Conservation (phyloP, 2,329 filamentous ascomycete genomes). For the Phoma sp. region DNA sequence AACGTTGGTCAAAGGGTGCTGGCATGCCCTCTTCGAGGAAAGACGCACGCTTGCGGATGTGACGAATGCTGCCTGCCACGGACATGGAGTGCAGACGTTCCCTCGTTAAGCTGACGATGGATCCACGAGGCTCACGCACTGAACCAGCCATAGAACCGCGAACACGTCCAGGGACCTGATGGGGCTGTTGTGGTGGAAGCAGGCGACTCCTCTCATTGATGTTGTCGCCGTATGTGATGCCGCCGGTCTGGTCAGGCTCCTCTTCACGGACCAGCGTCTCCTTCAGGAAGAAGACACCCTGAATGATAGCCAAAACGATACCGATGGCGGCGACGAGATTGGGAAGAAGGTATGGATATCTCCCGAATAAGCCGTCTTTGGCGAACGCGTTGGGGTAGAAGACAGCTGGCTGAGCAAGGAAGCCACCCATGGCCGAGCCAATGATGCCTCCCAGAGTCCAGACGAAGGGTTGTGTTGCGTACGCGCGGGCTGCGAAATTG, state of each 20-base stretch:
- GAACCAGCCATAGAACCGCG: constrained; percentile 38
- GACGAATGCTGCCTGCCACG: constrained; percentile 38
- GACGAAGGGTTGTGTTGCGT: constrained; percentile 90
- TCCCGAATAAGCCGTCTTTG: constrained; percentile 71
- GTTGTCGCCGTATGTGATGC: constrained; percentile 70
- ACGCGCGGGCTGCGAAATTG: constrained; percentile 71
- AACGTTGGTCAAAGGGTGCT: constrained; percentile 39
- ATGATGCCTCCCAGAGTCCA: constrained; percentile 91
- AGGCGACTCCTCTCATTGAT: constrained; percentile 71
- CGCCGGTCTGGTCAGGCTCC: constrained; percentile 47
- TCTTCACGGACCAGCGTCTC: constrained; percentile 65
- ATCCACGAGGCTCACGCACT: constrained; percentile 30
- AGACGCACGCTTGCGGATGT: constrained; percentile 45
- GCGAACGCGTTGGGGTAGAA: constrained; percentile 78
- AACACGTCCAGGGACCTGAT: constrained; percentile 35
- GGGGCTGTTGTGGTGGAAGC: constrained; percentile 57
- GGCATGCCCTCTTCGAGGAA: constrained; percentile 48
- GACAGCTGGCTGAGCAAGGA: constrained; percentile 78
- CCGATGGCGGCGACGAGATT: constrained; percentile 83
- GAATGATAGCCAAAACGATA: constrained; percentile 77
- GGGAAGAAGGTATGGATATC: constrained; percentile 85
- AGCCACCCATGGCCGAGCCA: constrained; percentile 83
- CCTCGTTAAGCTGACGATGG: constrained; percentile 33
- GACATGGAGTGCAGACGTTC: constrained; percentile 38
- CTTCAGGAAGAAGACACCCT: constrained; percentile 79